Evolutionary conservation across 2,329 filamentous ascomycete species (phyloP).

Genomic region (Alternaria angustiovoidea): DNA sequence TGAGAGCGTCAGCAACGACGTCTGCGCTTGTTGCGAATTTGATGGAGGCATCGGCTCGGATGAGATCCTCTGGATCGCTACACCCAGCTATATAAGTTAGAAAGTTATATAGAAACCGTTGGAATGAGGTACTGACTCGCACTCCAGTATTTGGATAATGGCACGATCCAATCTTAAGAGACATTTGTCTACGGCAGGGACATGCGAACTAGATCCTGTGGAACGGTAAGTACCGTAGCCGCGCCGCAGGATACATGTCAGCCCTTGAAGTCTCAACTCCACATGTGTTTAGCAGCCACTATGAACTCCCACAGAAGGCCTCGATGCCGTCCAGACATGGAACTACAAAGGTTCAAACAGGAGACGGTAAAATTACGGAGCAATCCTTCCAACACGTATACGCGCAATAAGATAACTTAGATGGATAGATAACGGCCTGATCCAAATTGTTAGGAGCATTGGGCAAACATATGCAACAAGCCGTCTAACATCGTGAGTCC

Average conservation of each 20-base stretch:
- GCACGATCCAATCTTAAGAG: not conserved
- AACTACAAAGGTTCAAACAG: too few relatives aligned
- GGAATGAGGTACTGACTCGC: not conserved
- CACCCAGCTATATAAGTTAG: not conserved
- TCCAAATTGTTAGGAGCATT: too few relatives aligned
- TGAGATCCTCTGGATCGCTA: not conserved
- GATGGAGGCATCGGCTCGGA: not conserved
- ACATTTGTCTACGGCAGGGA: not conserved
- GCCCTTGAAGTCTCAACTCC: too few relatives aligned
- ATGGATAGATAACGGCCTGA: too few relatives aligned
- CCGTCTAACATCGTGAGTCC: too few relatives aligned
- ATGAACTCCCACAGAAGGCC: too few relatives aligned
- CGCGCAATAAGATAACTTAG: rapidly evolving
- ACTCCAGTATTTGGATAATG: not conserved
- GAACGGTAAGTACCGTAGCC: not conserved
- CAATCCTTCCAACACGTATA: too few relatives aligned
- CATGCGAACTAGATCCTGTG: not conserved
- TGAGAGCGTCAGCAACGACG: not conserved
- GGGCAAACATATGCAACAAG: too few relatives aligned
- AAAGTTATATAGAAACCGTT: not conserved
- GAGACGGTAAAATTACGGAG: too few relatives aligned
- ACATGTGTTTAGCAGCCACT: too few relatives aligned
- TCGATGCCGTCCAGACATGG: too few relatives aligned
- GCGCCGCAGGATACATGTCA: too few relatives aligned
- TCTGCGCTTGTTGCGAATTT: not conserved